Evolutionary conservation across 306 rosid genomes (phyloP), one percentile per base, ranked within the genome.

Genomic region (Prosopis cineraria): DNA sequence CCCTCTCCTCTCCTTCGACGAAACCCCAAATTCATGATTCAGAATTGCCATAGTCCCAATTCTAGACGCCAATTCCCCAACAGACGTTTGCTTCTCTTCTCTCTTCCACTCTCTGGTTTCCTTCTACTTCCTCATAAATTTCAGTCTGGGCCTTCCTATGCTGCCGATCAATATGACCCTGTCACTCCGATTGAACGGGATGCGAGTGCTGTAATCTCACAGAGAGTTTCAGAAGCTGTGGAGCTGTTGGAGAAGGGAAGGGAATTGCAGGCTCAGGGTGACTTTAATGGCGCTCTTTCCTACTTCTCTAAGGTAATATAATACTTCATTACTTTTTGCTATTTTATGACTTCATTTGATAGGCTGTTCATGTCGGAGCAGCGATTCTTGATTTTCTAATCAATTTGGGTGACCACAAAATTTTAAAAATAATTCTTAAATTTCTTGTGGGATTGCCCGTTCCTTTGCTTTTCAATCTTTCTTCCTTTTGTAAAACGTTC

Each of bases 171-270:
- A 73, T 92, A 75, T 77, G 91, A 93, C 66, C 96, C 94, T 0
- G 82, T 89, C 9, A 88, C 76, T 69, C 19, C 81, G 11, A 69
- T 82, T 7, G 93, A 93, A 73, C 85, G 74, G 83, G 85, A 84
- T 41, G 91, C 90, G 1, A 93, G 72, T 40, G 72, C 22, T 24
- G 9, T 41, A 29, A 69, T 84, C 70, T 83, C 94, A 16, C 80
- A 39, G 14, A 86, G 94, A 85, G 80, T 89, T 30, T 84, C 96
- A 4, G 86, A 80, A 29, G 94, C 90, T 1, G 86, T 88, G 75
- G 89, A 85, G 19, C 82, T 90, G 85, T 83, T 90, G 85, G 96
- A 90, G 71, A 93, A 84, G 71, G 98, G 94, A 19, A 90, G 88
- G 65, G 94, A 88, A 41, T 86, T 86, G 73, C 94, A 89, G 76